A percentile compares a stretch with the other conserved stretches of the same genome.
Conservation (phyloP, 805 yeast genomes). For the Starmerella bombi region DNA sequence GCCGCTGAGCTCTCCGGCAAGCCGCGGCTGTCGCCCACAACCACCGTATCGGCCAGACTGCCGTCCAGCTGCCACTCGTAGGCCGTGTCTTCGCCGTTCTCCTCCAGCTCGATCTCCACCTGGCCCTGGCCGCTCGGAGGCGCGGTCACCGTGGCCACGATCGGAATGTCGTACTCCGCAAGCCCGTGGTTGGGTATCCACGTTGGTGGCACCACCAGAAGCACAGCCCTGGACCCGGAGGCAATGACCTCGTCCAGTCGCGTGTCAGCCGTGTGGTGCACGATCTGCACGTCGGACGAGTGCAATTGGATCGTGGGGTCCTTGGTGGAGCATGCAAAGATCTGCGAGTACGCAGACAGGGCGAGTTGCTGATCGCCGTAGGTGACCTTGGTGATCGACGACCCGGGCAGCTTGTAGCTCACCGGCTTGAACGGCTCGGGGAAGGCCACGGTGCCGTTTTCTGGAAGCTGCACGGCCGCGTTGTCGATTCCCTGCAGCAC, state of each 20-base stretch:
- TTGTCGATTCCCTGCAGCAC: slow-evolving; percentile 3
- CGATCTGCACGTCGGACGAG: background rate
- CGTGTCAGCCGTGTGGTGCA: background rate
- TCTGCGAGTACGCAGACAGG: background rate
- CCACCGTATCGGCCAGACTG: slow-evolving; percentile 4
- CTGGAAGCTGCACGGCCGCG: background rate
- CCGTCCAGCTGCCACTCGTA: slow-evolving; percentile 10
- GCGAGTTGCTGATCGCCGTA: background rate
- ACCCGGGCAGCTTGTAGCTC: background rate
- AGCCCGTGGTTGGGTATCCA: slow-evolving; percentile 13
- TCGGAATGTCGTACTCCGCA: slow-evolving; percentile 8
- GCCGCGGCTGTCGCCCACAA: slow-evolving; percentile 10
- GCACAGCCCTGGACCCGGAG: slow-evolving; percentile 1
- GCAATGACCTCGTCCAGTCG: background rate
- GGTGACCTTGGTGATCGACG: background rate
- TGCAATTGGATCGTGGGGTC: background rate
- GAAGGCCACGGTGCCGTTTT: background rate
- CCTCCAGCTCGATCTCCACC: background rate
- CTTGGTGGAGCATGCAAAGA: background rate
- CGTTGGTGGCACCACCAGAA: slow-evolving; percentile 5
- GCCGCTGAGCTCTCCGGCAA: slow-evolving; percentile 3
- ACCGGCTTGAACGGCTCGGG: background rate
- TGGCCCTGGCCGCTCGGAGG: background rate
- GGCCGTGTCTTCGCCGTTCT: background rate
- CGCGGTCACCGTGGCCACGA: background rate